Conservation (phyloP, 2,329 filamentous ascomycete species). For the Mollisiaceae sp. region DNA sequence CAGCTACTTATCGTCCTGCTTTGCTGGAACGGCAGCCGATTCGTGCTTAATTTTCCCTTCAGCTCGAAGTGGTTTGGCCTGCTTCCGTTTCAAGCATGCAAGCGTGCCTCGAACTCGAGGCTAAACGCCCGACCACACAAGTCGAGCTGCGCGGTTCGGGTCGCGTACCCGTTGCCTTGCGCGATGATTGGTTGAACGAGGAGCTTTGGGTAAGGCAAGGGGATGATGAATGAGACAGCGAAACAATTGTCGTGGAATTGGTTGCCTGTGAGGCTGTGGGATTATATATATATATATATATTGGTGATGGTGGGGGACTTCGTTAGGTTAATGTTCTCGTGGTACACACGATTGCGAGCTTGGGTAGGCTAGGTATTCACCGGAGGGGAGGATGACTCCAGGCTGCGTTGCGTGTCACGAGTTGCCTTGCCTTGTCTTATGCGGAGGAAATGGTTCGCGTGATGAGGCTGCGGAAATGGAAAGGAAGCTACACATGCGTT, state of each 20-base stretch:
- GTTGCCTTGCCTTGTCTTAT: neutral
- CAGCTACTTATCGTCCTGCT: neutral
- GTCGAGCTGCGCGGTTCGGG: slow-evolving; percentile 24
- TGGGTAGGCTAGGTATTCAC: neutral
- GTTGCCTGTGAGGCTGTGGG: slow-evolving; percentile 14
- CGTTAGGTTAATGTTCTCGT: neutral
- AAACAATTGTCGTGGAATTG: neutral
- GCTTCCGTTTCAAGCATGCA: slow-evolving; percentile 13
- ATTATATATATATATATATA: slow-evolving; percentile 11
- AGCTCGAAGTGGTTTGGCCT: neutral
- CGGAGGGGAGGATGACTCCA: neutral
- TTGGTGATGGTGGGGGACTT: neutral
- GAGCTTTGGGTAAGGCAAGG: slow-evolving; percentile 14
- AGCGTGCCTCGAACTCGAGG: slow-evolving; percentile 23
- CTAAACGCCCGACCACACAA: slow-evolving; percentile 9
- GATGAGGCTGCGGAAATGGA: neutral
- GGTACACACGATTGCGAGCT: neutral
- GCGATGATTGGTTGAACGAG: slow-evolving; percentile 23
- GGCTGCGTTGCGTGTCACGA: slow-evolving; percentile 3
- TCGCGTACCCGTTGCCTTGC: slow-evolving; percentile 27
- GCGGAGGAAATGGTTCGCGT: neutral
- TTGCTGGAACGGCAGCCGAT: slow-evolving; percentile 21
- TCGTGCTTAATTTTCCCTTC: slow-evolving; percentile 10
- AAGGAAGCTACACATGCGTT: neutral
- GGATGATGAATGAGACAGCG: neutral